A percentile compares a stretch with the other conserved stretches of the same genome.
Conservation (phyloP, 2,329 filamentous ascomycete genomes). For the Venturia asperata region DNA sequence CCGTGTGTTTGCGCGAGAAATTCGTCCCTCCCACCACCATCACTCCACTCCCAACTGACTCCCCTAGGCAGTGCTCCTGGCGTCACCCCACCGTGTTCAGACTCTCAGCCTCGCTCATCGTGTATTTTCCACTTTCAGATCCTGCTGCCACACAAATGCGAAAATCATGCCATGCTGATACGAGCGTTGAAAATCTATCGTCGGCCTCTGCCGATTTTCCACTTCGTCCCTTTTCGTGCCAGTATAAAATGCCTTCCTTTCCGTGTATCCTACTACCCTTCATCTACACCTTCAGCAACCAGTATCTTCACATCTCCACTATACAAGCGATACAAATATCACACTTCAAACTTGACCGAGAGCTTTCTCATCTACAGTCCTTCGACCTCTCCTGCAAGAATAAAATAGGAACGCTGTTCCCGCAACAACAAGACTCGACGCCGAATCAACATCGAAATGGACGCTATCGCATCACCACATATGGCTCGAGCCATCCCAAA, state of each 20-base stretch:
- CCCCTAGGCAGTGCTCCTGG: background rate
- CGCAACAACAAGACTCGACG: background rate
- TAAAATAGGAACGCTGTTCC: background rate
- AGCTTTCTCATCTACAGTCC: background rate
- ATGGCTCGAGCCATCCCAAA: background rate
- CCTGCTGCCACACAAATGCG: too few species aligned
- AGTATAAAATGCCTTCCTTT: slow-evolving; percentile 9
- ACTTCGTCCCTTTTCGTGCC: background rate
- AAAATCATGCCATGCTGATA: slow-evolving; percentile 5
- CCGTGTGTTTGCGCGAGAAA: background rate
- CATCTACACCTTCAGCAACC: background rate
- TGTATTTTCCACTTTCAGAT: background rate
- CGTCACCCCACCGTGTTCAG: background rate
- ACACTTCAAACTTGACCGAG: background rate
- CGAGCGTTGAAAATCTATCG: background rate
- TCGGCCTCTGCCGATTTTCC: background rate
- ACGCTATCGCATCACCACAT: background rate
- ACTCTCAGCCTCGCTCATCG: slow-evolving; percentile 4
- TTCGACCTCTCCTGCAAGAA: background rate
- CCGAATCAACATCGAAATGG: background rate
- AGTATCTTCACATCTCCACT: background rate
- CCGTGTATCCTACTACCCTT: background rate
- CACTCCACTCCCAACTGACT: background rate
- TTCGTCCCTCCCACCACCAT: background rate
- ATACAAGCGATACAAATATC: background rate